These are phyloP conservation scores for Tulasnella sp. DNA, from an alignment of 768 basidiomycete genomes.

Conservation along the genomic window DNA sequence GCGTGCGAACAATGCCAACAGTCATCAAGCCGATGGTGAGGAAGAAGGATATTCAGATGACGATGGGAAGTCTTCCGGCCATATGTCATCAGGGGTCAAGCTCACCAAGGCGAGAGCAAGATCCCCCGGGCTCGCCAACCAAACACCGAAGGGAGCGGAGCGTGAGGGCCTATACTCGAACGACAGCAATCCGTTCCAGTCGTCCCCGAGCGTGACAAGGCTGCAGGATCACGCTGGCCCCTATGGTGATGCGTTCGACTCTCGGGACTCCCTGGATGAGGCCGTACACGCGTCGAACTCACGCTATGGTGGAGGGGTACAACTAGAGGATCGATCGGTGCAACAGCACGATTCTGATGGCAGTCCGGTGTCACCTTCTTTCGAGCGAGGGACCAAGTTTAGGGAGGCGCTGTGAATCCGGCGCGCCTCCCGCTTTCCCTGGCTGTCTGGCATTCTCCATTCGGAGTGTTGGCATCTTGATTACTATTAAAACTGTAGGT, in stretches of 20 bases:
- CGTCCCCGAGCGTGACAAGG: neutral
- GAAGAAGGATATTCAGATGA: constrained; percentile 3
- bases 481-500: too few relatives aligned
- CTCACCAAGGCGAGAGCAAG: neutral
- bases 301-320: too few relatives aligned
- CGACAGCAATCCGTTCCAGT: constrained; percentile 8
- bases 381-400: neutral
- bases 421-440: neutral
- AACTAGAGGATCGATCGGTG: too few relatives aligned
- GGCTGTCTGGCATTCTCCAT: neutral
- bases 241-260: constrained; percentile 3
- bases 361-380: neutral
- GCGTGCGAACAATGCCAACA: neutral
- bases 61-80: neutral
- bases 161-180: constrained; percentile 1
- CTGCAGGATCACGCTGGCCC: neutral
- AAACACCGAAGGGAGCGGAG: neutral
- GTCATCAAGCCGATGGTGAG: neutral
- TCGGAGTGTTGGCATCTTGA: too few relatives aligned
- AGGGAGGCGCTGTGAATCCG: neutral
- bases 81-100: neutral
- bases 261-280: constrained; percentile 10
- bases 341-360: neutral
- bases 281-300: neutral
- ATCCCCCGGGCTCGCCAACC: neutral